phyloP scores from a whole-genome alignment of 2,329 filamentous ascomycete genomes.

The Ophiosphaerella herpotricha region DNA sequence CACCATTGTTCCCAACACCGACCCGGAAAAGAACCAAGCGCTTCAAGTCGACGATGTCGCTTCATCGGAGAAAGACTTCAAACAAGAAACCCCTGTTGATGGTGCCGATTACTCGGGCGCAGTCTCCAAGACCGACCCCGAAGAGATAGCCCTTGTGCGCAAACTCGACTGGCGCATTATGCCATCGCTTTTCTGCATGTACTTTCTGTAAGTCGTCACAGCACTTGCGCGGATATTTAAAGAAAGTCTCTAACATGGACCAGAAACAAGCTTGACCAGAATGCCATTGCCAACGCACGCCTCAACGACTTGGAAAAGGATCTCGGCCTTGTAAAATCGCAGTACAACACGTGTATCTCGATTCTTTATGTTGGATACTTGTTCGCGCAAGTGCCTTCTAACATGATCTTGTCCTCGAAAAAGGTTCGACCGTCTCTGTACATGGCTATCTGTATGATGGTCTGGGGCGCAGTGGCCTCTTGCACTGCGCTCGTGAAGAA shows the following conservation, averaged over 20 bases:
- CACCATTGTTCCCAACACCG: conserved; percentile 2
- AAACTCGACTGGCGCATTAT: conserved; percentile 33
- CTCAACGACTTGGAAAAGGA: conserved; percentile 66
- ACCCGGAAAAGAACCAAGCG: conserved; percentile 21
- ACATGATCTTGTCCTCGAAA: conserved; percentile 48
- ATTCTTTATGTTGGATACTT: conserved; percentile 30
- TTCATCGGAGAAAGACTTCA: conserved; percentile 16
- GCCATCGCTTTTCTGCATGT: conserved; percentile 42
- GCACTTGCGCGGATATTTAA: neutral
- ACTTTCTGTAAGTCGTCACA: conserved; percentile 34
- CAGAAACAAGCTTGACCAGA: conserved; percentile 55
- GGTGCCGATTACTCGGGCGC: conserved; percentile 29
- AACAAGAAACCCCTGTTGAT: conserved; percentile 1
- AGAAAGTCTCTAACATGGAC: neutral
- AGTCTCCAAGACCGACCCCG: conserved; percentile 27
- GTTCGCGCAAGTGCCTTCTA: conserved; percentile 46
- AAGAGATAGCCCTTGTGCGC: conserved; percentile 31
- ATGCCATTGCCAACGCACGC: conserved; percentile 67
- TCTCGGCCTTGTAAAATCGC: conserved; percentile 23
- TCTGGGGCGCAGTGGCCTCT: conserved; percentile 40
- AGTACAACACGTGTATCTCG: conserved; percentile 53
- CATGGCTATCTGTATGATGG: conserved; percentile 36
- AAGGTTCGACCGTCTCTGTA: conserved; percentile 38
- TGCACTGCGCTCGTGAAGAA: conserved; percentile 34
- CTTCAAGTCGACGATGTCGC: conserved; percentile 25